These are phyloP conservation scores for Mycena floridula DNA, from an alignment of 768 basidiomycete species.

Conservation along the genomic window DNA sequence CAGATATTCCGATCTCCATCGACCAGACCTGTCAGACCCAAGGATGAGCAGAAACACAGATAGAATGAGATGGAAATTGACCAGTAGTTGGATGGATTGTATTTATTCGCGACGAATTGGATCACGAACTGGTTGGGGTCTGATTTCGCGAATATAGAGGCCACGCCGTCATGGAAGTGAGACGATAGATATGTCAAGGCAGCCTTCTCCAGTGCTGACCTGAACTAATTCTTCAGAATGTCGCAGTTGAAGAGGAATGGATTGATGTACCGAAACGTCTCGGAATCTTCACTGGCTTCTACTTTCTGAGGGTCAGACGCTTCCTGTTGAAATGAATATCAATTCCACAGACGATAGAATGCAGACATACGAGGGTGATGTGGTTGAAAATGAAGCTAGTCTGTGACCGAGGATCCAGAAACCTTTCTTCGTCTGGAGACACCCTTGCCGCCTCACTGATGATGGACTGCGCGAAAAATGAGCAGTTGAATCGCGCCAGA, in stretches of 20 bases:
- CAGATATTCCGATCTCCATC: constrained; percentile 87
- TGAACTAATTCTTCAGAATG: constrained; percentile 20
- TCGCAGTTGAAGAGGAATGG: background rate
- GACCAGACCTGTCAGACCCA: constrained; percentile 89
- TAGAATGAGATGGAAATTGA: background rate
- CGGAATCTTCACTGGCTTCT: constrained; percentile 57
- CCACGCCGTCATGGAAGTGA: constrained; percentile 80
- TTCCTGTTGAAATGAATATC: constrained; percentile 41
- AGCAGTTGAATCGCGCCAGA: constrained; percentile 1
- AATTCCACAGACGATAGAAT: constrained; percentile 1
- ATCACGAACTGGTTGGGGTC: constrained; percentile 49
- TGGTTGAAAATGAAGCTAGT: constrained; percentile 83
- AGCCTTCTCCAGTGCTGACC: constrained; percentile 65
- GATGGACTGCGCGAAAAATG: constrained; percentile 51
- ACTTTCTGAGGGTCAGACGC: constrained; percentile 65
- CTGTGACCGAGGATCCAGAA: constrained; percentile 78
- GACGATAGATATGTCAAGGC: constrained; percentile 63
- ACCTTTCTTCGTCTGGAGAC: constrained; percentile 52
- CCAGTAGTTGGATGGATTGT: constrained; percentile 94
- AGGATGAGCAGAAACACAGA: background rate
- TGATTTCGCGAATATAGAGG: constrained; percentile 59
- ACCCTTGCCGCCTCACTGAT: constrained; percentile 68
- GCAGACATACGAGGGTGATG: constrained; percentile 59
- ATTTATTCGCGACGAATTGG: constrained; percentile 92
- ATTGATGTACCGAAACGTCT: constrained; percentile 66